A percentile compares a stretch with the other conserved stretches of the same genome.
Evolutionary conservation across 768 basidiomycete species (phyloP).

Genomic region (Hericium erinaceus): DNA sequence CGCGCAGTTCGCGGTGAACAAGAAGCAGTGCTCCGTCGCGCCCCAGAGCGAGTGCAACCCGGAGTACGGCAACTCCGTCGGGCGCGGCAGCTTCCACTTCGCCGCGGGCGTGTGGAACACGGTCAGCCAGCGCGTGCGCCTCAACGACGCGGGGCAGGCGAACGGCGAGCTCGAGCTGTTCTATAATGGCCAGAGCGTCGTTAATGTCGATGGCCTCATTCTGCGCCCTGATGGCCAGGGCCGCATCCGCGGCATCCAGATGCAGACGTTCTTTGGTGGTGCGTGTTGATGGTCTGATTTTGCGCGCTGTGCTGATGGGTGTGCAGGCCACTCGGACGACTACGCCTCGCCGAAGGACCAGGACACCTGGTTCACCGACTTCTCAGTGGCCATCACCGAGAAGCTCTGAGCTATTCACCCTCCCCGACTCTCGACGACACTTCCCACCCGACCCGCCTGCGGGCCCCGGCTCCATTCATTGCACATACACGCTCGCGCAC

Average conservation of each 20-base stretch:
- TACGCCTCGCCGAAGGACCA: slow-evolving; percentile 59
- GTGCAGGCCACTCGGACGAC: slow-evolving; percentile 32
- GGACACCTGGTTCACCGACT: slow-evolving; percentile 57
- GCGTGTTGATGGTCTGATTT: slow-evolving; percentile 18
- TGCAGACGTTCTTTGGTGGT: slow-evolving; percentile 79
- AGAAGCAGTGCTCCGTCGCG: slow-evolving; percentile 35
- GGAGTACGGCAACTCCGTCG: slow-evolving; percentile 56
- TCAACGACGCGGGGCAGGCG: slow-evolving; percentile 60
- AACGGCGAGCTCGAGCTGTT: slow-evolving; percentile 70
- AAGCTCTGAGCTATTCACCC: background rate
- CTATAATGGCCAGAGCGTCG: slow-evolving; percentile 54
- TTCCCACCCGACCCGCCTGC: no score
- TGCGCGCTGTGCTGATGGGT: slow-evolving; percentile 3
- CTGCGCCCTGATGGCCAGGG: slow-evolving; percentile 34
- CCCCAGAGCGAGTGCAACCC: slow-evolving; percentile 46
- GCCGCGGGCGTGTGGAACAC: slow-evolving; percentile 54
- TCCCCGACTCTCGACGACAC: background rate
- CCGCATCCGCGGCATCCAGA: slow-evolving; percentile 55
- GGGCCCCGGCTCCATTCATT: no score
- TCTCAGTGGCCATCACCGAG: slow-evolving; percentile 54
- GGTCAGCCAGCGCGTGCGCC: slow-evolving; percentile 53
- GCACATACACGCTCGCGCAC: no score
- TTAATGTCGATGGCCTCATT: slow-evolving; percentile 46
- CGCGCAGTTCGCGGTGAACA: slow-evolving; percentile 33
- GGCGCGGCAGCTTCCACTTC: slow-evolving; percentile 58